Percentiles rank a stretch among this genome's conserved stretches.
phyloP scores from a whole-genome alignment of 2,329 filamentous ascomycete genomes.

The Penicillium brevicompactum region DNA sequence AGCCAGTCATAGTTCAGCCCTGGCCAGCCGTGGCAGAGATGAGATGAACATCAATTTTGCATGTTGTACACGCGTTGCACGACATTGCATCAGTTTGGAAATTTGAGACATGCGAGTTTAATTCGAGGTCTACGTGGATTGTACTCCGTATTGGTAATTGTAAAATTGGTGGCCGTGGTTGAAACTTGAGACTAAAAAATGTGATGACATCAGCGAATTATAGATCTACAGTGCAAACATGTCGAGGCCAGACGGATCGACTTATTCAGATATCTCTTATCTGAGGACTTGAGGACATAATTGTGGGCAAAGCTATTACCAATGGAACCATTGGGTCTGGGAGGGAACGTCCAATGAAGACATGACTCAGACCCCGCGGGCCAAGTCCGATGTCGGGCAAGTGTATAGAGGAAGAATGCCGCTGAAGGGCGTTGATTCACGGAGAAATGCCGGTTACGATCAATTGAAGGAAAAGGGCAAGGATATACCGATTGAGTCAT shows the following conservation, averaged over 20 bases:
- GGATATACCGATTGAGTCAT: conserved; percentile 1
- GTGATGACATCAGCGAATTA: not conserved
- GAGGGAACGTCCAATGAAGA: not conserved
- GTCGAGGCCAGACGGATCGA: not conserved
- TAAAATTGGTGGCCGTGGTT: not conserved
- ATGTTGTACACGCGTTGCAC: not conserved
- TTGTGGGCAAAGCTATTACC: not conserved
- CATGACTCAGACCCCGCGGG: conserved; percentile 9
- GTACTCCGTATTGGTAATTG: not conserved
- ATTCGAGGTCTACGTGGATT: not conserved
- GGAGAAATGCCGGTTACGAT: not conserved
- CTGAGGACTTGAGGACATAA: not conserved
- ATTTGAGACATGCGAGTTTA: not conserved
- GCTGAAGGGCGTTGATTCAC: not conserved
- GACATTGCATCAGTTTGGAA: not conserved
- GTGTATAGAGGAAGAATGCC: not conserved
- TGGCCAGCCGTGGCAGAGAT: too few species aligned
- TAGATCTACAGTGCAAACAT: too few species aligned
- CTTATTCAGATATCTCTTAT: not conserved
- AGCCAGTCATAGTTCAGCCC: too few species aligned
- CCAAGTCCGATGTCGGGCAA: conserved; percentile 7
- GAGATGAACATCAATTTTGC: not conserved
- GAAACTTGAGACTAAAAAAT: not conserved
- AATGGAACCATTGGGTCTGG: not conserved
- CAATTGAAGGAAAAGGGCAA: not conserved